These are phyloP conservation scores for Sporormia fimetaria DNA, from an alignment of 495 filamentous ascomycete species.

Conservation along the genomic window DNA sequence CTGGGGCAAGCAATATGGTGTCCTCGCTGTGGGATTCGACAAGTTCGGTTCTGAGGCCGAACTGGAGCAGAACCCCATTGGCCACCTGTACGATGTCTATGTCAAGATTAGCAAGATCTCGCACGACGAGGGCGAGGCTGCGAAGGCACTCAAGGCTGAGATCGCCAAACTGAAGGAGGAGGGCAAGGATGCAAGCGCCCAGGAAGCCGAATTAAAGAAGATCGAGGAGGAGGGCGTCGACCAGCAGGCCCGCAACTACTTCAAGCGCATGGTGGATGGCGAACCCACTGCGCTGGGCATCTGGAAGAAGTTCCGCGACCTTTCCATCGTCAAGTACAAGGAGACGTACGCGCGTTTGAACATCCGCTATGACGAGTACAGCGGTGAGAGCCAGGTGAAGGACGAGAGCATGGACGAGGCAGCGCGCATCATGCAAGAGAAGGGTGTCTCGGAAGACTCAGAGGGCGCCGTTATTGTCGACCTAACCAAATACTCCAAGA, in stretches of 20 bases:
- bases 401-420: constrained; percentile 63
- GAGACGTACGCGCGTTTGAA: constrained; percentile 41
- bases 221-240: constrained; percentile 34
- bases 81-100: constrained; percentile 60
- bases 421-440: constrained; percentile 54
- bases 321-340: constrained; percentile 37
- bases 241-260: constrained; percentile 63
- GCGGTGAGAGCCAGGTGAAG: constrained; percentile 84
- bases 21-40: constrained; percentile 57
- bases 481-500: constrained; percentile 76
- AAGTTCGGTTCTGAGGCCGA: constrained; percentile 52
- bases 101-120: constrained; percentile 41
- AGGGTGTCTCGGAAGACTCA: constrained; percentile 64
- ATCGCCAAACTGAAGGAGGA: constrained; percentile 21
- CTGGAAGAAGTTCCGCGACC: constrained; percentile 81
- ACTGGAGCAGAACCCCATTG: constrained; percentile 50
- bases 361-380: constrained; percentile 89
- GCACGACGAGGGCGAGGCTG: constrained; percentile 42
- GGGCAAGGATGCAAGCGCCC: constrained; percentile 21
- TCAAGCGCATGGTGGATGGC: constrained; percentile 82
- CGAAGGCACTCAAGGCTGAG: constrained; percentile 1
- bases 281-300: constrained; percentile 62
- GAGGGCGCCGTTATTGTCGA: constrained; percentile 85
- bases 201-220: constrained; percentile 29
- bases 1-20: constrained; percentile 67